Percentiles rank a stretch among this genome's conserved stretches.
Evolutionary conservation across 2,329 filamentous ascomycete species (phyloP).

Genomic region (Fusarium protoensiforme): DNA sequence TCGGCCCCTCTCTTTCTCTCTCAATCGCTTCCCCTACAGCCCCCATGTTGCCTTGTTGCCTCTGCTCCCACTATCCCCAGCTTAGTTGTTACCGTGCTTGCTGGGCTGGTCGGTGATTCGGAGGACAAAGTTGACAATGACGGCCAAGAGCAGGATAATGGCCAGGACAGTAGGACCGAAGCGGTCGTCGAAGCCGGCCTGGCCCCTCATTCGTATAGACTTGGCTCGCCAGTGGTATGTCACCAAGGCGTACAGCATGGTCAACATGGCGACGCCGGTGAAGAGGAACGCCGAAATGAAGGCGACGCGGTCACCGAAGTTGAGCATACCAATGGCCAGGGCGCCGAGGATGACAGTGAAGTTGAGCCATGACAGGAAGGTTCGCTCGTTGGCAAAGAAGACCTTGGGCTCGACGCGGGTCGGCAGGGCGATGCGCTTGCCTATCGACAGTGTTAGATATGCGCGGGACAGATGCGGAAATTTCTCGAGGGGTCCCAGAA

Average conservation of each 20-base stretch:
- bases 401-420: slow-evolving; percentile 99
- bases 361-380: slow-evolving; percentile 99
- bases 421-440: slow-evolving; percentile 97
- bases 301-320: slow-evolving; percentile 94
- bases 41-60: background rate
- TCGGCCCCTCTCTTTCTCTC: background rate
- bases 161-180: slow-evolving; percentile 93
- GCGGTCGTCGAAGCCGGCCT: slow-evolving; percentile 96
- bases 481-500: background rate
- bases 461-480: background rate
- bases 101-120: slow-evolving; percentile 65
- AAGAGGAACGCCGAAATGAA: slow-evolving; percentile 95
- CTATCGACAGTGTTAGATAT: slow-evolving; percentile 58
- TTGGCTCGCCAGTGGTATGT: slow-evolving; percentile 98
- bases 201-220: slow-evolving; percentile 89
- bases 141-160: slow-evolving; percentile 84
- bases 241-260: slow-evolving; percentile 93
- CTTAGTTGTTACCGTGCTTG: slow-evolving; percentile 45
- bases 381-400: slow-evolving; percentile 99
- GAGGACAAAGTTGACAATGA: slow-evolving; percentile 96
- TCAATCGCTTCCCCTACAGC: background rate
- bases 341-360: slow-evolving; percentile 98
- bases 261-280: slow-evolving; percentile 91
- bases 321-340: slow-evolving; percentile 94
- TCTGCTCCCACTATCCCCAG: background rate